Evolutionary conservation across 106 monocot genomes (phyloP).

Genomic region (Allium cepa): DNA sequence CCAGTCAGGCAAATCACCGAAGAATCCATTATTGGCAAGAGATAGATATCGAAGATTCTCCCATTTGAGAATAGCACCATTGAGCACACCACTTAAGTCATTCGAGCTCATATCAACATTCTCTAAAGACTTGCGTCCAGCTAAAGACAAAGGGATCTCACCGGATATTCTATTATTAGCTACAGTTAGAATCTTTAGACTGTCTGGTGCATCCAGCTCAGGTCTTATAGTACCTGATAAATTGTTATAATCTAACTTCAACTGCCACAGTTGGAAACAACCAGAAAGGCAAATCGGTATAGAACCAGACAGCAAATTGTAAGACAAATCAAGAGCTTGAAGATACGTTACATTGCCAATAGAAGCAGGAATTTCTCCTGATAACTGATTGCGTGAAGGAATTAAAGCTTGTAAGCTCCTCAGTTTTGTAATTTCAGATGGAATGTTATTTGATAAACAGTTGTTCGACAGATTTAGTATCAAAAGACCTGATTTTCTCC

Average conservation of each 20-base stretch:
- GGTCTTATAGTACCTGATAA: slow-evolving; percentile 76
- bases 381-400: slow-evolving; percentile 52
- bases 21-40: slow-evolving; percentile 48
- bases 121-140: slow-evolving; percentile 84
- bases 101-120: slow-evolving; percentile 60
- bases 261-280: slow-evolving; percentile 85
- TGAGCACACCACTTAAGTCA: slow-evolving; percentile 66
- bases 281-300: slow-evolving; percentile 72
- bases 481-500: slow-evolving; percentile 46
- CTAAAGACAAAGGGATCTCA: slow-evolving; percentile 89
- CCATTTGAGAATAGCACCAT: slow-evolving; percentile 76
- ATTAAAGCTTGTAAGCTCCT: slow-evolving; percentile 57
- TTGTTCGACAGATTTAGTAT: slow-evolving; percentile 67
- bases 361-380: slow-evolving; percentile 60
- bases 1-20: slow-evolving; percentile 71
- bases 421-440: slow-evolving; percentile 47
- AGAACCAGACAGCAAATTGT: slow-evolving; percentile 58
- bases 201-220: slow-evolving; percentile 80
- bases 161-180: slow-evolving; percentile 63
- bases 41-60: slow-evolving; percentile 59
- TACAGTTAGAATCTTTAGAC: slow-evolving; percentile 64
- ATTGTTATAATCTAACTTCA: slow-evolving; percentile 65
- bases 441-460: slow-evolving; percentile 52
- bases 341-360: slow-evolving; percentile 90
- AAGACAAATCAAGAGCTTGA: slow-evolving; percentile 65